Evolutionary conservation across 768 basidiomycete genomes (phyloP).

Genomic region (Pleurotus citrinopileatus): DNA sequence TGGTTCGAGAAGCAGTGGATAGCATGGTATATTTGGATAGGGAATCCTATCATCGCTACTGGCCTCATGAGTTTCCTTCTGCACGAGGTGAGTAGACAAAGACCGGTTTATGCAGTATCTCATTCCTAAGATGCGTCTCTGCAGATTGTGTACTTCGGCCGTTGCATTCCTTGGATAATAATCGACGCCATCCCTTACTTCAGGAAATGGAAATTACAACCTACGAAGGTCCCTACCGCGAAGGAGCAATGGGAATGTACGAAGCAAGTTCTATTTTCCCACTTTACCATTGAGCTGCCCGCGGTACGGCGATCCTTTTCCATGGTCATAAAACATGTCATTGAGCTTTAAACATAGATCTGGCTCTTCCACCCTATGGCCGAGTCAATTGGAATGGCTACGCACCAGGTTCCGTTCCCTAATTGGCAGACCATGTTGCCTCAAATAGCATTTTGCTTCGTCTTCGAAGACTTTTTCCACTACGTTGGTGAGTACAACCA

Average conservation of each 20-base stretch:
- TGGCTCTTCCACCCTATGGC: conserved; percentile 92
- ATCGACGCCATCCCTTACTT: conserved; percentile 95
- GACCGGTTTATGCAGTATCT: not conserved
- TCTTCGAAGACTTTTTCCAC: conserved; percentile 96
- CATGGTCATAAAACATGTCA: not conserved
- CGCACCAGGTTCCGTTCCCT: conserved; percentile 93
- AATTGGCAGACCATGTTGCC: conserved; percentile 61
- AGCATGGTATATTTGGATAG: conserved; percentile 82
- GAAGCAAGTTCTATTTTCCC: conserved; percentile 89
- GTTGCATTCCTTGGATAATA: conserved; percentile 92
- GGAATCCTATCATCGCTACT: conserved; percentile 89
- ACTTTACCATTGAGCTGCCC: conserved; percentile 94
- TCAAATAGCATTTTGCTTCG: conserved; percentile 86
- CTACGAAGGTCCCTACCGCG: conserved; percentile 74
- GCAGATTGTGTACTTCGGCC: conserved; percentile 95
- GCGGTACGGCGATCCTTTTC: conserved; percentile 49
- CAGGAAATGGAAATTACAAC: conserved; percentile 90
- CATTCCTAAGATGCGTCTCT: not conserved
- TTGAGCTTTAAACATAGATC: conserved; percentile 47
- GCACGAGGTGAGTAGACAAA: conserved; percentile 83
- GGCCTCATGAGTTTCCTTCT: conserved; percentile 89
- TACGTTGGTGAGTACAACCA: conserved; percentile 58
- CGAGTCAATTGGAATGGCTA: conserved; percentile 83
- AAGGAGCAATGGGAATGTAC: conserved; percentile 95
- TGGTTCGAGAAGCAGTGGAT: conserved; percentile 83